Base-by-base conservation (phyloP, 331 rosid genomes). In the Rosa hybrid region DNA sequence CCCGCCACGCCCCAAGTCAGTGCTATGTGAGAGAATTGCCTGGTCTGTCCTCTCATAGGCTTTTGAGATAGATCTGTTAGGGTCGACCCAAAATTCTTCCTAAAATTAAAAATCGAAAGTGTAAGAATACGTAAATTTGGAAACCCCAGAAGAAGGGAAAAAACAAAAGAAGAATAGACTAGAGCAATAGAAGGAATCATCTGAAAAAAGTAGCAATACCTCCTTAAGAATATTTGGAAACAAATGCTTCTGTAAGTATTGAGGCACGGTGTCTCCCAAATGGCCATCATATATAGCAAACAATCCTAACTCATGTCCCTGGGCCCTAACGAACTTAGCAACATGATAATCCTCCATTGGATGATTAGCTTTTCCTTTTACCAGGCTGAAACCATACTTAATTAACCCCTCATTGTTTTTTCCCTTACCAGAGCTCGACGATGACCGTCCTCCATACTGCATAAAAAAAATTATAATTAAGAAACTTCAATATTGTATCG, bases 291-390 rank as follows among this genome's bases (percentile, higher is more conserved):
- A 94, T 41, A 94, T 91, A 14, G 98, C 98, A 82, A 94, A 94
- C 77, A 94, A 87, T 49, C 98, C 98, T 77, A 94, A 79, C 78
- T 94, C 98, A 76, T 91, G 91, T 56, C 80, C 91, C 63, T 87
- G 82, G 79, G 78, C 77, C 92, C 75, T 90, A 71, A 83, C 86
- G 82, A 94, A 94, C 85, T 94, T 92, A 76, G 98, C 91, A 75
- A 94, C 98, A 82, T 94, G 98, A 86, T 91, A 92, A 86, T 94
- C 98, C 89, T 94, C 98, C 98, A 94, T 94, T 65, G 97, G 97
- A 81, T 94, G 98, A 81, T 91, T 89, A 73, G 98, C 97, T 91
- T 86, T 94, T 78, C 98, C 98, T 84, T 94, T 94, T 13, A 92
- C 90, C 56, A 94, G 84, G 85, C 95, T 85, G 86, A 92, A 94